Conservation (phyloP, 345 rosid genomes). For the Arabidopsis thaliana region TAIR10.1 NC_003074.8:6846001-6846500, state of each 20-base stretch:
- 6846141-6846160: slow-evolving; percentile 85
- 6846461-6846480: slow-evolving; percentile 79
- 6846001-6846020: slow-evolving; percentile 65
- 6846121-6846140: slow-evolving; percentile 80
- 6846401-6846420: slow-evolving; percentile 73
- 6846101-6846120: slow-evolving; percentile 93
- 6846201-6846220: slow-evolving; percentile 57
- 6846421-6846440: slow-evolving; percentile 74
- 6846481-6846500: slow-evolving; percentile 67
- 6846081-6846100: slow-evolving; percentile 74
- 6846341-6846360: not conserved
- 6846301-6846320: slow-evolving; percentile 3
- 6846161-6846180: slow-evolving; percentile 81
- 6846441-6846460: slow-evolving; percentile 94
- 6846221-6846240: slow-evolving; percentile 90
- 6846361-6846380: not conserved
- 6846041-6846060: slow-evolving; percentile 87
- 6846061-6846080: slow-evolving; percentile 85
- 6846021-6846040: slow-evolving; percentile 68
- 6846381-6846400: slow-evolving; percentile 16
- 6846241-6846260: slow-evolving; percentile 72
- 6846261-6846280: not conserved
- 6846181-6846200: slow-evolving; percentile 47
- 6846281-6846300: not conserved
- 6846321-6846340: not conserved